Base-by-base conservation (phyloP, 495 filamentous ascomycete genomes). In the Cercophora scortea region DNA sequence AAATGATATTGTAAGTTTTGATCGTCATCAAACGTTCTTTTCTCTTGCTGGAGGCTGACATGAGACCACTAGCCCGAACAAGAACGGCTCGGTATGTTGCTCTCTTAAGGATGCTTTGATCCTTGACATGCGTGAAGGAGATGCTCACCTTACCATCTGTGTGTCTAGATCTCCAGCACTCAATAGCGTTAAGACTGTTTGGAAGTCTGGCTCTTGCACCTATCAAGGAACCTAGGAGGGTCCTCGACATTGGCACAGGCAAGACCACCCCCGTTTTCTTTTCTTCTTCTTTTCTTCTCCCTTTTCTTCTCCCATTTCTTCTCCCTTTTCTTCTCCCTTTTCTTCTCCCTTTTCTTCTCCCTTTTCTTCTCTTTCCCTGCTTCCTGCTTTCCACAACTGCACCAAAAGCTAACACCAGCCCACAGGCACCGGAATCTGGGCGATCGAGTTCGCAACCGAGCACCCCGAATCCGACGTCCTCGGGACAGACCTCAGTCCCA, bases 401-500 rank as follows among this genome's bases (percentile, higher is more conserved):
- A n/a, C n/a, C n/a, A n/a, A n/a, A 25, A 25, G 25, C 25, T 25
- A 5, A 25, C 25, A 25, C n/a, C 25, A 25, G 5, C 2, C 5
- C 25, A 25, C 25, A 25, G 25, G 25, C 25, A 25, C 25, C 25
- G 25, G 25, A 5, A 25, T 25, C 25, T 25, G 25, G 38, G 38
- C 38, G 3, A 40, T 40, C 38, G 38, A 40, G n/a, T 40, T 40
- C 38, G 55, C 42, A 8, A 38, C 13, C 15, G 10, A n/a, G 2
- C 9, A 51, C 39, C 50, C 50, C 12, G 50, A 36, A 36, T 56
- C 57, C 10, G 33, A 57, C 16, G 61, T 66, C 41, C 51, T 71
- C 19, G 69, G 72, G 43, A 68, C 66, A 6, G 73, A 77, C 61
- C 61, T 77, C 13, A 66, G 62, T 49, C 72, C 73, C 10, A 71